These are phyloP conservation scores for Lepidium didymum DNA, from an alignment of 345 rosid genomes.

Conservation along the genomic window DNA sequence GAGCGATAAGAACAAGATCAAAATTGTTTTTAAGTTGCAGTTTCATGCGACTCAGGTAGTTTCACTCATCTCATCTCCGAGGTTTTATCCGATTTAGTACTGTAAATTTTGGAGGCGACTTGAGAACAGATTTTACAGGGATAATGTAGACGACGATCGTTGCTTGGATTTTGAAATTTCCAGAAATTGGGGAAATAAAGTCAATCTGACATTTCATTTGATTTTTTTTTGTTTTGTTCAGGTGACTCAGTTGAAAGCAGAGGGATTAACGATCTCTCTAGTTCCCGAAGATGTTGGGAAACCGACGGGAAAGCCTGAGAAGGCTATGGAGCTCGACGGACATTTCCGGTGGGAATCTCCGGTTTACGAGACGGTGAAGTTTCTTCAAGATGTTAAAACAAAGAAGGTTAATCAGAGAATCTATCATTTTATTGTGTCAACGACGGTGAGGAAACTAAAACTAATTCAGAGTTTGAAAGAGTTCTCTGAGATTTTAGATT, in stretches of 20 bases:
- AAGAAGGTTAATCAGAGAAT: conserved; percentile 58
- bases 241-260: conserved; percentile 68
- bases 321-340: conserved; percentile 55
- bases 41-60: conserved; percentile 91
- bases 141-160: conserved; percentile 4
- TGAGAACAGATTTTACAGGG: not conserved
- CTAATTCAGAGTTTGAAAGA: not conserved
- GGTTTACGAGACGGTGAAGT: conserved; percentile 62
- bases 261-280: conserved; percentile 63
- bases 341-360: conserved; percentile 77
- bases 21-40: conserved; percentile 70
- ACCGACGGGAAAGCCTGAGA: conserved; percentile 55
- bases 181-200: not conserved
- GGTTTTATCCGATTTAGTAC: not conserved
- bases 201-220: conserved; percentile 23
- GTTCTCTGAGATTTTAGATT: not conserved
- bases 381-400: conserved; percentile 50
- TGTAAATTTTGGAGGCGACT: not conserved
- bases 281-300: conserved; percentile 84
- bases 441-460: conserved; percentile 43
- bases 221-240: conserved; percentile 20
- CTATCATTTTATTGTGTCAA: conserved; percentile 65
- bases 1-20: conserved; percentile 78
- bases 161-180: not conserved
- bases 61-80: not conserved